Evolutionary conservation across 768 basidiomycete genomes (phyloP), one percentile per base, ranked within the genome.

Genomic region (Steccherinum ochraceum): DNA sequence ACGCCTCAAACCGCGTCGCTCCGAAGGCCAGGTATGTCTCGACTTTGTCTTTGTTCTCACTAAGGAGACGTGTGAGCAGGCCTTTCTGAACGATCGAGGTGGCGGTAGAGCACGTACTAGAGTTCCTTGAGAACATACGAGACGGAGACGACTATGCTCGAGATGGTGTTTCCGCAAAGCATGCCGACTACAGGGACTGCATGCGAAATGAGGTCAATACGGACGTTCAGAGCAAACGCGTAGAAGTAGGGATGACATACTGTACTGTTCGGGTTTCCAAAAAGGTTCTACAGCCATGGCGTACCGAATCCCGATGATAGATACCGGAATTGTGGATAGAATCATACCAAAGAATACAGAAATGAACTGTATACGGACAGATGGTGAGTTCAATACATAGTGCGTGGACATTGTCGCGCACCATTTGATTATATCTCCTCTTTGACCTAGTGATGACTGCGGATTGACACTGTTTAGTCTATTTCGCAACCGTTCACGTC

Each of bases 21-120:
- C 92, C 92, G 53, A 91, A 89, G 0, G 91, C 85, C 21, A 94
- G 81, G 56, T 88, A 86, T 26, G 81, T 85, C 64, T 95, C 93
- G 1, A 91, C 77, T 61, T 89, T 92, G 66, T 93, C 92, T 23
- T 76, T 68, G 61, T 90, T 93, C 53, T 93, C 91, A 52, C 86
- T 89, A 43, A 23, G 19, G 19, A 39, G 11, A n/a, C 35, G 11
- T 39, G n/a, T n/a, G n/a, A n/a, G n/a, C 41, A 43, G 41, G 18
- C 7, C 5, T 18, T 43, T n/a, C 1, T 18, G 19, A 5, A 13
- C 4, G 41, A 27, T 5, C 1, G 45, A 40, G 3, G 26, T 19
- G 19, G 19, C 21, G 4, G 43, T 52, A 12, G 21, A 1, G 24
- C 1, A 72, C 83, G 23, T 56, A 89, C 88, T 79, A 73, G 19